Percentiles rank a stretch among this genome's conserved stretches.
phyloP scores from a whole-genome alignment of 2,329 filamentous ascomycete species.

The Sporothrix variecibatus region DNA sequence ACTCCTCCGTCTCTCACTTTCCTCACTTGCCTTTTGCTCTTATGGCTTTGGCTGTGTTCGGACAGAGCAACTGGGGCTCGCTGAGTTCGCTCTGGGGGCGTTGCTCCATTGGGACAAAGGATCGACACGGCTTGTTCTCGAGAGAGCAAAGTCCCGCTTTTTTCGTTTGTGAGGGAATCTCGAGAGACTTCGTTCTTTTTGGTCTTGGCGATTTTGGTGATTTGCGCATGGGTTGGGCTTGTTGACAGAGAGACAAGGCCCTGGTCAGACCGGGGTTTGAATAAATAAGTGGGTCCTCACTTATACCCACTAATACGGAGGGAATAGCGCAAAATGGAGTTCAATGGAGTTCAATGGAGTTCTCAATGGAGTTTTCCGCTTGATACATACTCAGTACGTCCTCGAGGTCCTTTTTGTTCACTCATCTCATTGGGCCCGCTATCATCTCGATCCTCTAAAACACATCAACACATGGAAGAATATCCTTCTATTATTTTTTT shows the following conservation, averaged over 20 bases:
- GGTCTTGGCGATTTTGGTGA: neutral
- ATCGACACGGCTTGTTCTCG: conserved; percentile 2
- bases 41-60: neutral
- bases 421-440: neutral
- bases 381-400: neutral
- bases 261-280: neutral
- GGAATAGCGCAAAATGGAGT: neutral
- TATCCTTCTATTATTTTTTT: neutral
- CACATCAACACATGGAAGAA: neutral
- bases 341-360: neutral
- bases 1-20: neutral
- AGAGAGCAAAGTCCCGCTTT: neutral
- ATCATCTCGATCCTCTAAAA: neutral
- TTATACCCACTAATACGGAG: neutral
- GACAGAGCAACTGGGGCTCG: neutral
- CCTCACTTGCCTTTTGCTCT: neutral
- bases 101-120: neutral
- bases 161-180: neutral
- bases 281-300: neutral
- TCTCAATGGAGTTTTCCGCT: neutral
- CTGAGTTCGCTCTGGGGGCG: neutral
- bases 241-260: neutral
- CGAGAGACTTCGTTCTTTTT: neutral
- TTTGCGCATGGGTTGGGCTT: conserved; percentile 16
- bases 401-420: no score